Percentiles rank a stretch among this genome's conserved stretches.
These are phyloP conservation scores for Nannochloropsis granulata DNA, from an alignment of 108 stramenopile species.

Conservation along the genomic window DNA sequence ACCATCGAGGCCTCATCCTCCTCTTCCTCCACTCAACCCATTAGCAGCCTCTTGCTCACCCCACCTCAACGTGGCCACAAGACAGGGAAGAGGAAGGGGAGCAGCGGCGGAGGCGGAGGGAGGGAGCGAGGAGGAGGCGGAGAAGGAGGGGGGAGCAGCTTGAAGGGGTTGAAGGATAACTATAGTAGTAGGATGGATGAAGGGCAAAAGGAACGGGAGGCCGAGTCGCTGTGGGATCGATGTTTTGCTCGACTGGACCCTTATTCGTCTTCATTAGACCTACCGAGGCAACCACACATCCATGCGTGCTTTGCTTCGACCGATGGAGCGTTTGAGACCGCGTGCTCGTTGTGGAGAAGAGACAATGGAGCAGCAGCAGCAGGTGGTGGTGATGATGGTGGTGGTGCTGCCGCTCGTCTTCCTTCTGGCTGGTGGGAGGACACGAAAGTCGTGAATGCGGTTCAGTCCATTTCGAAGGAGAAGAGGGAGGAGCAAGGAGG, in stretches of 20 bases:
- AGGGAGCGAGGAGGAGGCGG: neutral
- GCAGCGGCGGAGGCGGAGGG: neutral
- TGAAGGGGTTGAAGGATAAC: no score
- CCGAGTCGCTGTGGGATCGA: neutral
- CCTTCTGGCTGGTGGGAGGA: neutral
- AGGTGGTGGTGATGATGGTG: neutral
- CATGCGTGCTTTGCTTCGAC: neutral
- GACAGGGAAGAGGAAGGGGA: neutral
- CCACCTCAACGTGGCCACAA: no score
- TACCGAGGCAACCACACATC: neutral
- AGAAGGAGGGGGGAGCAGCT: neutral
- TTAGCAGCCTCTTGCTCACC: no score
- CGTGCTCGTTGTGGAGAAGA: neutral
- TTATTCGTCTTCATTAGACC: neutral
- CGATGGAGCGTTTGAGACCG: neutral
- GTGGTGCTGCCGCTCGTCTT: neutral
- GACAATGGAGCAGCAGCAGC: no score
- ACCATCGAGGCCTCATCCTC: no score
- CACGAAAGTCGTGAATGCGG: neutral
- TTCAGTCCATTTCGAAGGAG: neutral
- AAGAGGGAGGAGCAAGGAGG: neutral
- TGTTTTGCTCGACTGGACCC: neutral
- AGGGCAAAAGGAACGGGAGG: neutral
- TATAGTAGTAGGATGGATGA: no score
- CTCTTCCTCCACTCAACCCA: no score